A percentile compares a stretch with the other conserved stretches of the same genome.
These are phyloP conservation scores for Isabelozyma rhagii DNA, from an alignment of 805 yeast genomes.

Conservation along the genomic window DNA sequence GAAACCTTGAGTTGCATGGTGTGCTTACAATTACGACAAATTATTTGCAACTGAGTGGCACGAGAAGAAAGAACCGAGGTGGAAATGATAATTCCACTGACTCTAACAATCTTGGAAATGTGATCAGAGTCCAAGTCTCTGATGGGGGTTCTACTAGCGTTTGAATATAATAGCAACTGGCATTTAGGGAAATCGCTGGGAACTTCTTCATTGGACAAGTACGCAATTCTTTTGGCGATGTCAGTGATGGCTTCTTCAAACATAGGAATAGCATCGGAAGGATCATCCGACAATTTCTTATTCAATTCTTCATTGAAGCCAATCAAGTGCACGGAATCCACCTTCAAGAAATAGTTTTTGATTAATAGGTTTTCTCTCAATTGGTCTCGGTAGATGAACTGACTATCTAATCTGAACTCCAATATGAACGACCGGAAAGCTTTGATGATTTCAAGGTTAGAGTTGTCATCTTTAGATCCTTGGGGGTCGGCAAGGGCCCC, in stretches of 20 bases:
- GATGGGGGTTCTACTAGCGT: constrained; percentile 67
- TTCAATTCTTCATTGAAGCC: constrained; percentile 87
- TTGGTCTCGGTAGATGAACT: constrained; percentile 86
- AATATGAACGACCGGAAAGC: constrained; percentile 79
- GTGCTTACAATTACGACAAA: constrained; percentile 87
- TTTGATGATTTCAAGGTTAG: constrained; percentile 65
- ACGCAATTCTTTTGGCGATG: constrained; percentile 73
- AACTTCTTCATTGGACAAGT: constrained; percentile 49
- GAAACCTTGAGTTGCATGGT: constrained; percentile 61
- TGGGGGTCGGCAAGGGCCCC: constrained; percentile 87
- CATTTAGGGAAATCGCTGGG: constrained; percentile 68
- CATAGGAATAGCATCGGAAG: constrained; percentile 80
- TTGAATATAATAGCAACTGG: constrained; percentile 74
- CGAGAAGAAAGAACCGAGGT: constrained; percentile 86
- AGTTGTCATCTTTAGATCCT: constrained; percentile 62
- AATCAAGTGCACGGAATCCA: constrained; percentile 79
- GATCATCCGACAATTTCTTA: constrained; percentile 80
- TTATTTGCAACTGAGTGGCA: constrained; percentile 77
- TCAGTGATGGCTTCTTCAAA: constrained; percentile 82
- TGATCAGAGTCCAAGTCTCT: constrained; percentile 83
- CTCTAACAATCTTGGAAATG: constrained; percentile 83
- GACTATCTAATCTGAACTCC: constrained; percentile 80
- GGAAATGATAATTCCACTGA: constrained; percentile 90
- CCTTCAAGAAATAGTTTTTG: constrained; percentile 67
- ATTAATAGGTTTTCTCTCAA: constrained; percentile 81